These are phyloP conservation scores for Cordyceps tenuipes DNA, from an alignment of 2,329 filamentous ascomycete species.

Conservation along the genomic window DNA sequence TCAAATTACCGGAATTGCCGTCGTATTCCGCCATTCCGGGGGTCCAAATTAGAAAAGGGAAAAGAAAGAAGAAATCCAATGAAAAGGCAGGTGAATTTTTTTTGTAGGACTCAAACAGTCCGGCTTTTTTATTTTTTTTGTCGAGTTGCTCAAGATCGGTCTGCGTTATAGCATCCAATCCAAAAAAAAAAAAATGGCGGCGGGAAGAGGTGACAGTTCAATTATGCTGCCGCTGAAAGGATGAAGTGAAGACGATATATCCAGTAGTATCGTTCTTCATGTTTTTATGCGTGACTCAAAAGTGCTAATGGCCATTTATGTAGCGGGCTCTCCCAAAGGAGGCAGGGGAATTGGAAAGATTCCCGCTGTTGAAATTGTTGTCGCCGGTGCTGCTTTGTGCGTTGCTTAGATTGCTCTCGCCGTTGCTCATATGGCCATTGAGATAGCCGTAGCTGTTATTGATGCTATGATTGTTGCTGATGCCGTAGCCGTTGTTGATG, in stretches of 20 bases:
- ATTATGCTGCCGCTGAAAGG: neutral
- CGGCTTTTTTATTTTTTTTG: neutral
- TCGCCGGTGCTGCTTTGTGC: neutral
- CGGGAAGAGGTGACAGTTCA: neutral
- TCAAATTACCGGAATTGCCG: neutral
- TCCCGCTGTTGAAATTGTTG: no score
- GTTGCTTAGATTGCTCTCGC: no score
- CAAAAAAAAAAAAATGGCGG: neutral
- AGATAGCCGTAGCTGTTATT: no score
- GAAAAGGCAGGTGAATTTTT: neutral
- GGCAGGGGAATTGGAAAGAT: neutral
- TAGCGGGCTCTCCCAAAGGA: conserved; percentile 8
- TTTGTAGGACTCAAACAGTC: neutral
- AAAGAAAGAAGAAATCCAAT: neutral
- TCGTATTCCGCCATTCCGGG: no score
- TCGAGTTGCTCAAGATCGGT: neutral
- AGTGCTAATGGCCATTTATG: conserved; percentile 12
- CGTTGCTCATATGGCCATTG: no score
- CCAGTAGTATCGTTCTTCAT: neutral
- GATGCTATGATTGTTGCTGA: no score
- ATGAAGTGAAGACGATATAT: neutral
- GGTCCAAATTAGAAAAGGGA: no score
- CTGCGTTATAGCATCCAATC: neutral
- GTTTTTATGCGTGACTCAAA: neutral
- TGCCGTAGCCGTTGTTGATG: no score